Base-by-base conservation (phyloP, 257 asterid genomes). In the Solanum lignicaule region DNA sequence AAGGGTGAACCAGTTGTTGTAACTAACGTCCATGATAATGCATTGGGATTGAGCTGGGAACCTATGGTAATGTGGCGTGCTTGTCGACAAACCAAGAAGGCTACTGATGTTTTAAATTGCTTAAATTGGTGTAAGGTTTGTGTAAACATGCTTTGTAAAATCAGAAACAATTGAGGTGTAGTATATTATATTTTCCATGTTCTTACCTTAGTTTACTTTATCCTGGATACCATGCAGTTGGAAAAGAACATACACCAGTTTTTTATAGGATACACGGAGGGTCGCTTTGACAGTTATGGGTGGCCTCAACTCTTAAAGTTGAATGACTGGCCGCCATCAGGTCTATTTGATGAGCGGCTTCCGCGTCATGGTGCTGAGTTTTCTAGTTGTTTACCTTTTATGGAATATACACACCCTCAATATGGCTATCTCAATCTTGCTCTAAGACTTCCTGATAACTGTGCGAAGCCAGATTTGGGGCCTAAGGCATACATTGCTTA, bases 51-150 rank as follows among this genome's bases (percentile, higher is more conserved):
- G 95, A 97, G 99, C 91, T 97, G 99, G 99, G 98, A 97, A 87
- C 99, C 99, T 25, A 94, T 94, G 99, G 99, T 97, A 88, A 97
- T 97, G 98, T 97, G 98, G 98, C 98, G 99, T 89, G 98, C 98
- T 60, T 91, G 90, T 76, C 96, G 99, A 79, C 97, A 93, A 90
- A 90, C 86, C 83, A 86, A 89, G 66, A 91, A 90, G 87, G 91
- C 92, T 78, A 94, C 94, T 84, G 88, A 89, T 72, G 97, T 96
- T 41, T 88, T 97, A 84, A 93, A 92, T 93, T 95, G 98, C 94
- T 92, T 95, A 90, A 96, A 93, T 87, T 95, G 98, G 98, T 93
- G 98, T 79, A 10, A 81, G 85, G 85, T 81, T 46, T 81, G 58
- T 76, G 33, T 39, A 38, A 76, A 76, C 58, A 39, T 23, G 23